Evolutionary conservation across 2,329 filamentous ascomycete species (phyloP).

Genomic region (Alternaria hordeiaustralica): DNA sequence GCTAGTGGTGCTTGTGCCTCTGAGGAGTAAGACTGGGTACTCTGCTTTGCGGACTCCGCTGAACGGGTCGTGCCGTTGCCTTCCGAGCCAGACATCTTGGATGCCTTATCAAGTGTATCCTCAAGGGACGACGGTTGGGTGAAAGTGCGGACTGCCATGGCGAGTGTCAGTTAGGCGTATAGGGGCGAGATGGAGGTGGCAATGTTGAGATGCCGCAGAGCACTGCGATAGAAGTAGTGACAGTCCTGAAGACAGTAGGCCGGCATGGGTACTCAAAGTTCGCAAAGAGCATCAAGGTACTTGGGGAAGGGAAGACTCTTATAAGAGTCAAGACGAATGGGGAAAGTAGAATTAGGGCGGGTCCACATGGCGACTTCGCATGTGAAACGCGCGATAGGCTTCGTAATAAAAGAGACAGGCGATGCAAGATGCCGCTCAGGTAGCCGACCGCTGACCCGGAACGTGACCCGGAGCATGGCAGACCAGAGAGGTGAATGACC

Average conservation of each 20-base stretch:
- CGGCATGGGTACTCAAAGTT: conserved; percentile 65
- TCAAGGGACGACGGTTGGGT: conserved; percentile 75
- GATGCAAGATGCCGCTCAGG: conserved; percentile 29
- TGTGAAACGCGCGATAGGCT: conserved; percentile 44
- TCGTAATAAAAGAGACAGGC: conserved; percentile 35
- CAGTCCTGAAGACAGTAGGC: conserved; percentile 83
- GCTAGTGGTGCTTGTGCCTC: conserved; percentile 56
- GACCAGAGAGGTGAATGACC: conserved; percentile 36
- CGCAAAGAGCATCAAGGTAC: conserved; percentile 17
- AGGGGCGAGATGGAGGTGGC: conserved; percentile 78
- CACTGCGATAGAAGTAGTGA: conserved; percentile 92
- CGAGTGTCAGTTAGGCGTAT: conserved; percentile 67
- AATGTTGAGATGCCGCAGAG: conserved; percentile 83
- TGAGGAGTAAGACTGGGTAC: conserved; percentile 55
- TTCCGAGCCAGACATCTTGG: conserved; percentile 48
- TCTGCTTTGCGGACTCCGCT: conserved; percentile 61
- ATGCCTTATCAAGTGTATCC: conserved; percentile 64
- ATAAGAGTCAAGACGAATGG: conserved; percentile 45
- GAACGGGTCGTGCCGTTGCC: conserved; percentile 50
- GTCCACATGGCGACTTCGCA: conserved; percentile 29
- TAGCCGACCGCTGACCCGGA: conserved; percentile 42
- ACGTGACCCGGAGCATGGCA: conserved; percentile 37
- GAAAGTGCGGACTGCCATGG: conserved; percentile 73
- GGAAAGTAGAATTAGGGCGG: conserved; percentile 32
- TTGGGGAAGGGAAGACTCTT: conserved; percentile 31